Conservation (phyloP, 805 yeast species). For the Zygoascus tannicola region DNA sequence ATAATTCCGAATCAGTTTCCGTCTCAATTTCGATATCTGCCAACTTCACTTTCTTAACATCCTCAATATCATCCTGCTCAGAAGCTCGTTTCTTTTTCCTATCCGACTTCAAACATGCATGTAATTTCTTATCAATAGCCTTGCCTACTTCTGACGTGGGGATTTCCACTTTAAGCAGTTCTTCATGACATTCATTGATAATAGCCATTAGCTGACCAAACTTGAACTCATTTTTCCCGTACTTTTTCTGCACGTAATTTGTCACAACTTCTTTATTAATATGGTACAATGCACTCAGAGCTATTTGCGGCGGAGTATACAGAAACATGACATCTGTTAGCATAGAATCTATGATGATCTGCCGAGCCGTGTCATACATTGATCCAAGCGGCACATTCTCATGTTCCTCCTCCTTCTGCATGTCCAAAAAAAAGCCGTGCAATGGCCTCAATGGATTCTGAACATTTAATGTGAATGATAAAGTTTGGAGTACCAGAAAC, state of each 20-base stretch:
- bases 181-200: constrained; percentile 22
- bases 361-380: constrained; percentile 62
- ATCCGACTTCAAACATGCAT: constrained; percentile 22
- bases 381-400: constrained; percentile 37
- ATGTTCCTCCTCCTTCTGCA: constrained; percentile 39
- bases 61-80: constrained; percentile 3
- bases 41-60: not conserved
- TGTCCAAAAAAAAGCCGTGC: constrained; percentile 91
- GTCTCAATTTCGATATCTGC: constrained; percentile 1
- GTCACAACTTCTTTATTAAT: constrained; percentile 38
- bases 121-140: constrained; percentile 28
- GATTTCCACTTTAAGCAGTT: constrained; percentile 13
- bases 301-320: constrained; percentile 92
- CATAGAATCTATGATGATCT: constrained; percentile 55
- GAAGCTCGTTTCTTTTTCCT: constrained; percentile 13
- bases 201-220: constrained; percentile 11
- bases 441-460: constrained; percentile 86
- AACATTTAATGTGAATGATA: constrained; percentile 69
- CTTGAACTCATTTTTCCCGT: constrained; percentile 8
- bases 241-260: constrained; percentile 7
- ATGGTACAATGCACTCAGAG: constrained; percentile 71
- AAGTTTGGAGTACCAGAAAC: constrained; percentile 60
- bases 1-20: not conserved
- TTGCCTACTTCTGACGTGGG: constrained; percentile 27
- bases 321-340: constrained; percentile 67